phyloP scores from a whole-genome alignment of 1,139 yeast species.

The Blastobotrys raffinosifermentans region DNA sequence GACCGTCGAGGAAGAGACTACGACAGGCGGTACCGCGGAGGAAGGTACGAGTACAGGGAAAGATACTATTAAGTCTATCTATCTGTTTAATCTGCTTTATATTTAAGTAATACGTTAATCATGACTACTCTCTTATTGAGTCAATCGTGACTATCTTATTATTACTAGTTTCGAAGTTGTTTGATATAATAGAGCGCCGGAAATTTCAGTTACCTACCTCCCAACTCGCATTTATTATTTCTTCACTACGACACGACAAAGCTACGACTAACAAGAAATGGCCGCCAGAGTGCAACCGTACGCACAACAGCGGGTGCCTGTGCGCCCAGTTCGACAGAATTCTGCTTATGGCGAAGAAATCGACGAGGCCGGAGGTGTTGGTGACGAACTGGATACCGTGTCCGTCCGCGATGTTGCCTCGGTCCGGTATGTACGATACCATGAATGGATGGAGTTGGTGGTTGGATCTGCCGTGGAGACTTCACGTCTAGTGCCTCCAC shows the following conservation, averaged over 20 bases:
- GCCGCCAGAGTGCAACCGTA: slow-evolving; percentile 1
- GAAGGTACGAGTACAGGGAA: slow-evolving; percentile 10
- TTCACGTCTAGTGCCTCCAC: slow-evolving; percentile 28
- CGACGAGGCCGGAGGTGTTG: slow-evolving; percentile 30
- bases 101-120: too few relatives aligned
- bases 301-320: slow-evolving; percentile 4
- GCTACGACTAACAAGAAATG: too few relatives aligned
- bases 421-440: slow-evolving; percentile 38
- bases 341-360: slow-evolving; percentile 18
- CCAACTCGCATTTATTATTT: slow-evolving; percentile 5
- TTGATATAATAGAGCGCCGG: too few relatives aligned
- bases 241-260: neutral
- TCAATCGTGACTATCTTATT: too few relatives aligned
- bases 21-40: neutral
- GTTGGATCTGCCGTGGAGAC: slow-evolving; percentile 32
- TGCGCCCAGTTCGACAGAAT: slow-evolving; percentile 4
- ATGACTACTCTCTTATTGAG: too few relatives aligned
- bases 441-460: slow-evolving; percentile 41
- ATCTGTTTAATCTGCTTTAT: too few relatives aligned
- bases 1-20: neutral
- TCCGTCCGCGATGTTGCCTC: slow-evolving; percentile 39
- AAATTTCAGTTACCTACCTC: too few relatives aligned
- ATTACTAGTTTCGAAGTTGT: too few relatives aligned
- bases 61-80: slow-evolving; percentile 5
- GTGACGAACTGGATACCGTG: slow-evolving; percentile 39